phyloP scores from a whole-genome alignment of 768 basidiomycete species.

The Dacryopinax spathularia region DNA sequence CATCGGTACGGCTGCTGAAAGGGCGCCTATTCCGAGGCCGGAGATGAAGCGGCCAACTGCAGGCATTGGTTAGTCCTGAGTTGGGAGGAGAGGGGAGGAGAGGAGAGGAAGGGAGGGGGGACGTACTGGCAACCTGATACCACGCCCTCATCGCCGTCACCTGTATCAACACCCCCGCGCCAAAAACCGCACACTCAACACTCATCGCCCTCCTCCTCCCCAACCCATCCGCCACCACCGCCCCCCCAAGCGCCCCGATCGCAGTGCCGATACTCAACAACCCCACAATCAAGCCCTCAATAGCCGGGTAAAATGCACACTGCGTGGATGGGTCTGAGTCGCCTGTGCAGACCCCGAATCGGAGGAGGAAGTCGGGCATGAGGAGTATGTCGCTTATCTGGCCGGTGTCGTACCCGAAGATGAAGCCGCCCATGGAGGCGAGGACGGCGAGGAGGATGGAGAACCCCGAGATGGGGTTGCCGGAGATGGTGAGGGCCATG shows the following conservation, averaged over 20 bases:
- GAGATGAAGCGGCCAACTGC: conserved; percentile 50
- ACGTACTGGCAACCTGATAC: conserved; percentile 39
- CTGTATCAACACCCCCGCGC: conserved; percentile 48
- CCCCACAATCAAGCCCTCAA: conserved; percentile 46
- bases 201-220: conserved; percentile 57
- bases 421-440: conserved; percentile 50
- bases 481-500: conserved; percentile 18
- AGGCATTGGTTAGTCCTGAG: no score
- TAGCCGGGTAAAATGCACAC: conserved; percentile 17
- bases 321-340: conserved; percentile 30
- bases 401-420: conserved; percentile 44
- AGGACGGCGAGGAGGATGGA: conserved; percentile 53
- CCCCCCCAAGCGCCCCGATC: conserved; percentile 46
- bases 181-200: conserved; percentile 41
- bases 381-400: conserved; percentile 65
- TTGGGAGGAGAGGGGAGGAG: conserved; percentile 15
- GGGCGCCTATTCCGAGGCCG: conserved; percentile 53
- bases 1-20: conserved; percentile 55
- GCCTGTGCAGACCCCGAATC: conserved; percentile 42
- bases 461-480: conserved; percentile 48
- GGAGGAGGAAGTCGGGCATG: conserved; percentile 52
- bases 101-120: not conserved
- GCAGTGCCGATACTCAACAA: conserved; percentile 58
- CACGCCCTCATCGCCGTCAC: conserved; percentile 37
- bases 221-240: conserved; percentile 50